phyloP scores from a whole-genome alignment of 192 early-diverging fungal genomes.

The Pilaira anomala region DNA sequence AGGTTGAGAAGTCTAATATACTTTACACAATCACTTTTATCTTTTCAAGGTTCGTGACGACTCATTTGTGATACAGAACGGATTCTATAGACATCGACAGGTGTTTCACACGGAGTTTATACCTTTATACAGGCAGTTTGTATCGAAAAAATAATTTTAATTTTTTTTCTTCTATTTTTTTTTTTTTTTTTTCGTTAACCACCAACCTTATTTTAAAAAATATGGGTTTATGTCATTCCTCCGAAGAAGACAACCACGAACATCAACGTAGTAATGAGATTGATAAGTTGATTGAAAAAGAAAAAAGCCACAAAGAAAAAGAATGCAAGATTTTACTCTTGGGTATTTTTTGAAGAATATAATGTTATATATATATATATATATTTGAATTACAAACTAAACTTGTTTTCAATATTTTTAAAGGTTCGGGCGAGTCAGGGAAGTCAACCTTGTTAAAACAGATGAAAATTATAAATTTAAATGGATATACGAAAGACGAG shows the following conservation, averaged over 20 bases:
- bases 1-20: too few species aligned
- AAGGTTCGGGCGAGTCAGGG: constrained; percentile 91
- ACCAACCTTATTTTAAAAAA: neutral
- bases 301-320: constrained; percentile 53
- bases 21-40: too few species aligned
- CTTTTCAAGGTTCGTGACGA: too few species aligned
- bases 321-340: constrained; percentile 75
- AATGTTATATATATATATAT: neutral
- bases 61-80: too few species aligned
- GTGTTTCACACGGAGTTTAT: too few species aligned
- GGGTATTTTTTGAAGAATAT: constrained; percentile 39
- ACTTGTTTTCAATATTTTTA: neutral
- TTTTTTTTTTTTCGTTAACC: neutral
- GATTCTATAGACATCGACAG: too few species aligned
- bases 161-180: neutral
- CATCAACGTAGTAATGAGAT: constrained; percentile 53
- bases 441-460: constrained; percentile 95
- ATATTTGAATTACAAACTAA: neutral
- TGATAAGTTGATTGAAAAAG: constrained; percentile 62
- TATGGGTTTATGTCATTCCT: constrained; percentile 64
- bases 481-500: constrained; percentile 82
- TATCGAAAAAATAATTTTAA: too few species aligned
- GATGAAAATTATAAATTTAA: constrained; percentile 95
- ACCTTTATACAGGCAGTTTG: too few species aligned
- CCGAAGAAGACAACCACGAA: constrained; percentile 49